Percentiles rank a stretch among this genome's conserved stretches.
phyloP scores from a whole-genome alignment of 345 rosid genomes.

The Acer negundo region DNA sequence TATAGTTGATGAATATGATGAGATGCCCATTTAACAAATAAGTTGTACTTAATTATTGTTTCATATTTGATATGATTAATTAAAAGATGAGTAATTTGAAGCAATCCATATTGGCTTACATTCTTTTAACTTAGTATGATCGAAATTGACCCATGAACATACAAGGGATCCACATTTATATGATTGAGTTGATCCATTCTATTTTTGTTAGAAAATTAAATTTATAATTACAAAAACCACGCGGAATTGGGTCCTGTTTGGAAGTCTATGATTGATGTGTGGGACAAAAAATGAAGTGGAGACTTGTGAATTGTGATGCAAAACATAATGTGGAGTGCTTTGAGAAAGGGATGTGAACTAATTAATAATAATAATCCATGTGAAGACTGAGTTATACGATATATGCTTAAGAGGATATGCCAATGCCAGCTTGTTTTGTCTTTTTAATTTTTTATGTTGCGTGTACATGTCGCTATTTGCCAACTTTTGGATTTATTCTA shows the following conservation, averaged over 20 bases:
- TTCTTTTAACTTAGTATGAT: background rate
- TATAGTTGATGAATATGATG: too few species aligned
- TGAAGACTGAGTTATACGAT: constrained; percentile 38
- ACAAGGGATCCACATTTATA: background rate
- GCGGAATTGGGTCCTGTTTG: background rate
- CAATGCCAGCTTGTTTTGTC: constrained; percentile 29
- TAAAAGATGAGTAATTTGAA: too few species aligned
- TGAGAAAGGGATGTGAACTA: constrained; percentile 5
- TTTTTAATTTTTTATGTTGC: constrained; percentile 28
- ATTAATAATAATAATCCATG: constrained; percentile 42
- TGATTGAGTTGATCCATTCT: background rate
- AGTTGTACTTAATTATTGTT: background rate
- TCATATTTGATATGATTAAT: too few species aligned
- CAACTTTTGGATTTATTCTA: constrained; percentile 27
- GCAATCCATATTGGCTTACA: too few species aligned
- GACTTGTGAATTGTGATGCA: constrained; percentile 15
- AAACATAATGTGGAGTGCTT: constrained; percentile 12
- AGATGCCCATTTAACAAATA: too few species aligned
- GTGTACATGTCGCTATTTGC: constrained; percentile 39
- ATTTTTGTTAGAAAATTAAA: background rate
- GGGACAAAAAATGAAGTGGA: background rate
- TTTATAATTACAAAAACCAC: background rate
- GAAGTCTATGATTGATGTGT: constrained; percentile 21
- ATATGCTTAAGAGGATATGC: constrained; percentile 24
- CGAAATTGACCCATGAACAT: background rate